A percentile compares a stretch with the other conserved stretches of the same genome.
phyloP scores from a whole-genome alignment of 2,329 filamentous ascomycete genomes.

The Ascochyta lentis region DNA sequence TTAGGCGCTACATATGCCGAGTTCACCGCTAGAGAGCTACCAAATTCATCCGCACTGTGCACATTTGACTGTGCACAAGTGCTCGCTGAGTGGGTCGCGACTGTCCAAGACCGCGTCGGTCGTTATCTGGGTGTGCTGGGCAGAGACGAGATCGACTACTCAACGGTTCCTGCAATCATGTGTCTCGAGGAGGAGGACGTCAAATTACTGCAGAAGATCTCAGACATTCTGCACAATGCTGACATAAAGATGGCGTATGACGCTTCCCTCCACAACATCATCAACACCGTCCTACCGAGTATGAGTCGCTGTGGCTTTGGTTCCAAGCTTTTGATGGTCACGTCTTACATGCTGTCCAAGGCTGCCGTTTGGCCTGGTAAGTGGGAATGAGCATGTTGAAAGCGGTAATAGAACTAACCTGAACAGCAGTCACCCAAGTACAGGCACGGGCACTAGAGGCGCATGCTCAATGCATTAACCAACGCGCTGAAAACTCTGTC shows the following conservation, averaged over 20 bases:
- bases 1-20: slow-evolving; percentile 86
- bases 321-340: slow-evolving; percentile 82
- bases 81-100: slow-evolving; percentile 91
- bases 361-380: slow-evolving; percentile 91
- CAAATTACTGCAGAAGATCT: slow-evolving; percentile 82
- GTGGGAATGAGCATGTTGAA: slow-evolving; percentile 36
- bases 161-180: slow-evolving; percentile 84
- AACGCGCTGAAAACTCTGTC: slow-evolving; percentile 61
- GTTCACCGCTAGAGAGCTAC: slow-evolving; percentile 81
- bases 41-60: slow-evolving; percentile 89
- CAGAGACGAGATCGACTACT: slow-evolving; percentile 78
- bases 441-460: slow-evolving; percentile 71
- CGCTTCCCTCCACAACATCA: slow-evolving; percentile 53
- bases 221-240: slow-evolving; percentile 76
- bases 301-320: slow-evolving; percentile 74
- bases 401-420: slow-evolving; percentile 1
- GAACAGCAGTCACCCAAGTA: slow-evolving; percentile 67
- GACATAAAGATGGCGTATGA: slow-evolving; percentile 77
- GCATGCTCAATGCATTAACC: slow-evolving; percentile 68
- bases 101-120: slow-evolving; percentile 92
- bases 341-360: slow-evolving; percentile 85
- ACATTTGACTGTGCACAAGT: slow-evolving; percentile 94
- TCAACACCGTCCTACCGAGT: slow-evolving; percentile 60
- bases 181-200: slow-evolving; percentile 90
- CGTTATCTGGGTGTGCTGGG: slow-evolving; percentile 87